Percentiles rank a stretch among this genome's conserved stretches.
Evolutionary conservation across 441 rosid species (phyloP).

Genomic region (Adansonia rubrostipa): DNA sequence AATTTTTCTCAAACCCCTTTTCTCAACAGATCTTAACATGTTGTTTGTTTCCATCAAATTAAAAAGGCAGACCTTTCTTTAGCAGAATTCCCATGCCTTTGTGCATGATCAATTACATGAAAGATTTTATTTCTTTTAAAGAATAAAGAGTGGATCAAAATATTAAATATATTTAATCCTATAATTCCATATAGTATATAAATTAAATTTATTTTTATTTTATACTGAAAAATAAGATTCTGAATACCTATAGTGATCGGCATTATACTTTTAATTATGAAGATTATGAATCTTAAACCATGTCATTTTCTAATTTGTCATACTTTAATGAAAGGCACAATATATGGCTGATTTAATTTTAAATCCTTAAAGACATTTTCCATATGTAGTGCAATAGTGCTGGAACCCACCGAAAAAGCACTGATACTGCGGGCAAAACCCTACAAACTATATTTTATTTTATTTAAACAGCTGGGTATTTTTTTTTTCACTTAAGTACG

Average conservation of each 20-base stretch:
- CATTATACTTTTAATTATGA: background rate
- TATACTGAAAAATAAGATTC: background rate
- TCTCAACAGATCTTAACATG: background rate
- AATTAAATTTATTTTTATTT: background rate
- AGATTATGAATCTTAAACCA: slow-evolving; percentile 18
- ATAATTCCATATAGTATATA: background rate
- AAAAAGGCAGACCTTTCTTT: background rate
- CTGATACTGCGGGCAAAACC: slow-evolving; percentile 20
- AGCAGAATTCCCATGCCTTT: background rate
- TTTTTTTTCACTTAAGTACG: background rate
- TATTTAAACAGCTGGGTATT: background rate
- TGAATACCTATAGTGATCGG: background rate
- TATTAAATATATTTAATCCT: background rate
- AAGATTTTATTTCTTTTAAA: background rate
- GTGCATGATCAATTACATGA: background rate
- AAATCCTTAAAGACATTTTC: slow-evolving; percentile 14
- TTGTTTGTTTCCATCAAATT: background rate
- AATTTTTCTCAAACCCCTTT: background rate
- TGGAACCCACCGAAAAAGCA: slow-evolving; percentile 31
- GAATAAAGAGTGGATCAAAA: background rate
- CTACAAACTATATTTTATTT: background rate
- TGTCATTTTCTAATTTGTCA: background rate
- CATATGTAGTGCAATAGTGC: slow-evolving; percentile 7
- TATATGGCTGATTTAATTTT: background rate
- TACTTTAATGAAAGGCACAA: background rate